Base-by-base conservation (phyloP, 2,329 filamentous ascomycete genomes). In the Rachicladosporium sp. region DNA sequence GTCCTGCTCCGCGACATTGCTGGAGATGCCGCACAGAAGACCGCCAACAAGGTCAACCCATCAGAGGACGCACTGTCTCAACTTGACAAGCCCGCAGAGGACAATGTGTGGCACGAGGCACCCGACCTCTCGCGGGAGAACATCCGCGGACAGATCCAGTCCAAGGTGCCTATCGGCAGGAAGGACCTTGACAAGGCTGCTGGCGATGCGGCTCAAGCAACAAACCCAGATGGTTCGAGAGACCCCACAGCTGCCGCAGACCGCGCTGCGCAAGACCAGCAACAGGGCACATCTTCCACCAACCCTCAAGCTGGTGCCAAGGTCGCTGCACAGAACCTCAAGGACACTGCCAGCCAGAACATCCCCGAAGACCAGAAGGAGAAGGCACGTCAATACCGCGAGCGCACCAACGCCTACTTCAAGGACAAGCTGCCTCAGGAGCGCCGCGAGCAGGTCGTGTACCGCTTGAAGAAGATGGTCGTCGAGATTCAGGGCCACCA, bases 391-490 rank as follows among this genome's bases (percentile, higher is more conserved):
- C 64, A 64, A 36, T 59, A 62, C 44, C 62, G 63, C 10, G 64
- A 67, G 43, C 60, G 70, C 42, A 70, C 80, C 19, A 78, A 73
- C 56, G 76, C 83, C 50, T 96, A 96, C 59, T 67, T 95, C 40
- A 72, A 76, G 51, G 74, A 79, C 54, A 98, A 96, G 71, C 73
- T 98, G 64, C 88, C 91, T 1, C 68, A 89, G 63, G 88, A 96
- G 61, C 86, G 91, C 44, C 86, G 88, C 44, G 87, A 96, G 6
- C 87, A 94, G 69, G 80, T 80, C 41, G 80, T 95, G 53, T 94
- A 79, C 74, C 83, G 91, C 30, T 66, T 98, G 50, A 98, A 89
- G 78, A 96, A 96, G 76, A 93, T 96, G 82, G 68, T 98, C 31
- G 78, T 95, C 34, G 91, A 98, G 64, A 87, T 93, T 53, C 91